These are phyloP conservation scores for Anthracocystis panici-leucophaei DNA, from an alignment of 1,284 basidiomycete genomes.

Conservation along the genomic window DNA sequence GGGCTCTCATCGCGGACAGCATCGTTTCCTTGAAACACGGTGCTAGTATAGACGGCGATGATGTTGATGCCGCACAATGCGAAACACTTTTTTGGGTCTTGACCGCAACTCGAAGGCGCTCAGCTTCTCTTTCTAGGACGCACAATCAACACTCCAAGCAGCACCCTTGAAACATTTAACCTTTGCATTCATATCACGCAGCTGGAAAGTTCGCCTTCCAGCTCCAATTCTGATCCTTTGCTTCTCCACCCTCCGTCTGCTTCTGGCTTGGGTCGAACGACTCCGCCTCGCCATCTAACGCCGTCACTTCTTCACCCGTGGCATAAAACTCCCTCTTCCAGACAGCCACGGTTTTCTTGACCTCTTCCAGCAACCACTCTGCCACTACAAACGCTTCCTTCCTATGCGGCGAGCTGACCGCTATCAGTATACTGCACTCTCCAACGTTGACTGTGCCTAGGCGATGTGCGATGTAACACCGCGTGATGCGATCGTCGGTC, in stretches of 20 bases:
- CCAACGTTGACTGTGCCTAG: constrained; percentile 82
- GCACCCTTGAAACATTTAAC: background rate
- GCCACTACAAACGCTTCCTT: constrained; percentile 83
- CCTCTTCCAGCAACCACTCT: constrained; percentile 83
- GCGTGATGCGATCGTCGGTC: constrained; percentile 24
- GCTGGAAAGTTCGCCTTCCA: constrained; percentile 51
- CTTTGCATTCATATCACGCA: constrained; percentile 9
- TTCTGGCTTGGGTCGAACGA: background rate
- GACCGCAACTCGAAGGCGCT: background rate
- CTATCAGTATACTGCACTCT: constrained; percentile 84
- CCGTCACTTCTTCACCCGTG: constrained; percentile 19
- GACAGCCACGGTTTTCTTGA: constrained; percentile 84
- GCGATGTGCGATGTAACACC: constrained; percentile 79
- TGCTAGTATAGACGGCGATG: constrained; percentile 1
- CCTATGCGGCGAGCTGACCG: constrained; percentile 85
- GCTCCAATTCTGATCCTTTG: constrained; percentile 12
- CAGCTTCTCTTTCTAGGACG: background rate
- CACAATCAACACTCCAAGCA: background rate
- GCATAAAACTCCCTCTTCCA: constrained; percentile 83
- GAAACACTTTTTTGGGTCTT: too few relatives aligned
- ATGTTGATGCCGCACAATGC: constrained; percentile 1
- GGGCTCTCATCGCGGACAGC: too few relatives aligned
- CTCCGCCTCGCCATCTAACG: constrained; percentile 22
- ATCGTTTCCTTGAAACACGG: background rate
- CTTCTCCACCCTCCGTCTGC: background rate